Base-by-base conservation (phyloP, 306 rosid genomes). In the Dalbergia cultrata region DNA sequence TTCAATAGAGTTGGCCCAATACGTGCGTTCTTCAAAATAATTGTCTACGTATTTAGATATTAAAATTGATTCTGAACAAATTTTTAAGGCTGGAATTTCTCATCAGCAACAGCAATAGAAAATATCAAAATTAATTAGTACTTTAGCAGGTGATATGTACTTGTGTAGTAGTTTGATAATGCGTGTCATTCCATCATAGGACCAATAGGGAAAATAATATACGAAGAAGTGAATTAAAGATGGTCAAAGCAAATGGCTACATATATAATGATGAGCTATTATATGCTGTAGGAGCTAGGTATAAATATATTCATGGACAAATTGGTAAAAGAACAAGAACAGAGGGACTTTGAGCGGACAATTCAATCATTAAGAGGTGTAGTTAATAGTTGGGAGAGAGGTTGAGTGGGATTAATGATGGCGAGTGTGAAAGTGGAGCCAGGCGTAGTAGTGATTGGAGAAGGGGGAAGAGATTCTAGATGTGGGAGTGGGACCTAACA, bases 351-450 rank as follows among this genome's bases (percentile, higher is more conserved):
- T n/a, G 69, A 59, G 60, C 19, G 22, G 56, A 50, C 69, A 71
- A 13, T 39, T 17, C 11, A 75, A 70, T 80, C 3, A 87, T 75
- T 62, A 65, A 73, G 70, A 2, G 7, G 75, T 21, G 53, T 45
- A 60, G 67, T 67, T 60, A 66, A 67, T 5, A 67, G 85, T 73
- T 54, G 87, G 57, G 53, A 33, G 43, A 1, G 26, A 3, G 13
- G 87, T 21, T 1, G 11, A 83, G 88, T 81, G 89, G 89, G 75
- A 72, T 3, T 75, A 75, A 88, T 88, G 89, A 88, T 85, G 82
- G 13, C 21, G 5, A 63, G 82, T 75, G 85, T 76, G 87, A 81
- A 9, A 26, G 85, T 78, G 85, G 88, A 57, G 81, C 57, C 85
- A 75, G 22, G 76, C 0, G 7, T 37, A 37, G 43, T 12, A 67